Percentiles rank a stretch among this genome's conserved stretches.
Evolutionary conservation across 768 basidiomycete genomes (phyloP).

Genomic region (Rhodotorula toruloides): DNA sequence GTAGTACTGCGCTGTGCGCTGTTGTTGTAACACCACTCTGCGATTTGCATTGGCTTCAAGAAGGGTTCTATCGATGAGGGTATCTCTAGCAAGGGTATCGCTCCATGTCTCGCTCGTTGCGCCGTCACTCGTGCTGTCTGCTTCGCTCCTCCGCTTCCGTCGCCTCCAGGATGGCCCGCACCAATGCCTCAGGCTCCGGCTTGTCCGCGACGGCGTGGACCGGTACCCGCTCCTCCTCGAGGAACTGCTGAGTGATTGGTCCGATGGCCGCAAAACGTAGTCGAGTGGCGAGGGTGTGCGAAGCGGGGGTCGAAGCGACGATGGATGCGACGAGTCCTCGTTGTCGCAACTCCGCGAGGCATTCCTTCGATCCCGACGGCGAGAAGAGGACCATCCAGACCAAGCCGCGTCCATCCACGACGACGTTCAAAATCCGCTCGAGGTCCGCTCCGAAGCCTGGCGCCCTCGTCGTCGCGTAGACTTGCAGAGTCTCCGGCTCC

Average conservation of each 20-base stretch:
- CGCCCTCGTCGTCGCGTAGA: constrained; percentile 77
- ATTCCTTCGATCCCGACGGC: not conserved
- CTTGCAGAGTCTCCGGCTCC: constrained; percentile 57
- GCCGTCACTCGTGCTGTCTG: too few species aligned
- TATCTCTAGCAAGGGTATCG: too few species aligned
- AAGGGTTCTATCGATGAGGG: too few species aligned
- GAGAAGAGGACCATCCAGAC: constrained; percentile 13
- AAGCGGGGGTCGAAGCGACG: not conserved
- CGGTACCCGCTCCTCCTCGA: not conserved
- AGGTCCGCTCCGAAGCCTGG: too few species aligned
- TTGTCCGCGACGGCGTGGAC: not conserved
- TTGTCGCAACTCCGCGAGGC: not conserved
- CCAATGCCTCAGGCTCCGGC: not conserved
- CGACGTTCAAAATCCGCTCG: too few species aligned
- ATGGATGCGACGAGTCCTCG: not conserved
- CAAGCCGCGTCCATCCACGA: too few species aligned
- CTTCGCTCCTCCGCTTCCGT: not conserved
- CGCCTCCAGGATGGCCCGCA: not conserved
- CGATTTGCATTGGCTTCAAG: too few species aligned
- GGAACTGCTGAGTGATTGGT: not conserved
- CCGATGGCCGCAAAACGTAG: constrained; percentile 8
- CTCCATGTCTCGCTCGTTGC: too few species aligned
- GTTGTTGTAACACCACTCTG: too few species aligned
- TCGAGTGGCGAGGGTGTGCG: not conserved
- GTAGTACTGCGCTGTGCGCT: too few species aligned